A percentile compares a stretch with the other conserved stretches of the same genome.
Evolutionary conservation across 192 early-diverging fungal genomes (phyloP).

Genomic region (Phycomyces nitens): DNA sequence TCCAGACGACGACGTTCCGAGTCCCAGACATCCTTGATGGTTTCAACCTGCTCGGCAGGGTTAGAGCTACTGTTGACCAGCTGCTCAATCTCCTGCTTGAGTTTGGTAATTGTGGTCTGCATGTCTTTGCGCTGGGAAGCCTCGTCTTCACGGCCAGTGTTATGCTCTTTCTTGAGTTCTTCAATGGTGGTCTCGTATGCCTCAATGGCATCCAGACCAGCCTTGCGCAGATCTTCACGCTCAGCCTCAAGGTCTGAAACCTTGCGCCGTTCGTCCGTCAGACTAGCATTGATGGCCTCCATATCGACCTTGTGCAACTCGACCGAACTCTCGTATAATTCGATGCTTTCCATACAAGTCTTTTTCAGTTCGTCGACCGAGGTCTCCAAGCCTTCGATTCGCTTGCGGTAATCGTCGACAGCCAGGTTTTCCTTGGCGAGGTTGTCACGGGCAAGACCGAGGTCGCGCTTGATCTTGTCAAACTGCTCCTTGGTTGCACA

Average conservation of each 20-base stretch:
- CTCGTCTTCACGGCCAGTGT: conserved; percentile 20
- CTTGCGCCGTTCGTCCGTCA: conserved; percentile 31
- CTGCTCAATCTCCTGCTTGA: conserved; percentile 48
- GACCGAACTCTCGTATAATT: conserved; percentile 42
- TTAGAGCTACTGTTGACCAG: conserved; percentile 37
- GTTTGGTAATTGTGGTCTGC: conserved; percentile 36
- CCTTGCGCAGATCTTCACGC: conserved; percentile 36
- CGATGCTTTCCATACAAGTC: conserved; percentile 43
- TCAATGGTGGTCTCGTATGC: conserved; percentile 41
- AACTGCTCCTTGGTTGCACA: conserved; percentile 20
- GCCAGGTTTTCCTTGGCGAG: conserved; percentile 10
- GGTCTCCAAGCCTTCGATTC: conserved; percentile 23
- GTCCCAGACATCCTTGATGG: conserved; percentile 49
- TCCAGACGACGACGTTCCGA: conserved; percentile 45
- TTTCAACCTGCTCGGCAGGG: conserved; percentile 44
- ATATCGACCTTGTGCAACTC: conserved; percentile 34
- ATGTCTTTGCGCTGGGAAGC: conserved; percentile 26
- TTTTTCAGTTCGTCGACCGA: conserved; percentile 37
- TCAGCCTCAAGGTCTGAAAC: conserved; percentile 28
- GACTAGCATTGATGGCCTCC: conserved; percentile 31
- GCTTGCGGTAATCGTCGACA: conserved; percentile 15
- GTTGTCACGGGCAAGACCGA: conserved; percentile 19
- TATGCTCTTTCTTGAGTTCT: conserved; percentile 38
- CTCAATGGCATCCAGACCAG: conserved; percentile 43
- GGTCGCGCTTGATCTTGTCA: conserved; percentile 29